Conservation (phyloP, 2,329 filamentous ascomycete genomes). For the Sclerotinia nivalis region DNA sequence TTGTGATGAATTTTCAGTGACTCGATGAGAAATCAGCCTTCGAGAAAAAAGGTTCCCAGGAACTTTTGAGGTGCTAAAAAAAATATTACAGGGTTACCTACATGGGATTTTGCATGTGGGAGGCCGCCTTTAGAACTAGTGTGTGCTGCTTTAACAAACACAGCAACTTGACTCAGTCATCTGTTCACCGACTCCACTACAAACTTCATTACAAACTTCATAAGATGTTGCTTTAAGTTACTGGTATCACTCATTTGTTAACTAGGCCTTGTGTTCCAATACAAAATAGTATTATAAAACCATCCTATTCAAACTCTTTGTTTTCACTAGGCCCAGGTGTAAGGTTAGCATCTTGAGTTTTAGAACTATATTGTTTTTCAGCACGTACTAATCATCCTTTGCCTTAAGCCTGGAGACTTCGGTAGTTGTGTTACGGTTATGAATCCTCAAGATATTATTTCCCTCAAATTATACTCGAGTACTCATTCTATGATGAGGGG, state of each 20-base stretch:
- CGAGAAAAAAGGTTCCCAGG: conserved; percentile 13
- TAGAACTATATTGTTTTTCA: no score
- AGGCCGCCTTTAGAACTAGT: not conserved
- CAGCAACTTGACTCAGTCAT: not conserved
- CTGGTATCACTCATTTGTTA: not conserved
- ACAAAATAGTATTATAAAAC: not conserved
- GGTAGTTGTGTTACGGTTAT: not conserved
- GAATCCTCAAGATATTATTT: not conserved
- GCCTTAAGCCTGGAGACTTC: not conserved
- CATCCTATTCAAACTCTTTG: no score
- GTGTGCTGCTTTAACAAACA: not conserved
- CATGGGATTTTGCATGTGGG: not conserved
- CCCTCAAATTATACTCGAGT: not conserved
- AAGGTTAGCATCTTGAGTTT: no score
- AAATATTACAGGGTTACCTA: conserved; percentile 19
- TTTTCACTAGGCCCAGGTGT: no score
- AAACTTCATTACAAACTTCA: not conserved
- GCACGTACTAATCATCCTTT: no score
- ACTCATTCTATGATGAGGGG: not conserved
- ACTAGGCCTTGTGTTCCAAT: not conserved
- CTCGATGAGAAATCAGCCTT: conserved; percentile 2
- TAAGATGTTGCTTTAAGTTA: not conserved
- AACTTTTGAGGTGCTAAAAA: conserved; percentile 12
- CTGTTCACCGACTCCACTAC: no score
- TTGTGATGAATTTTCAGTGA: not conserved